Evolutionary conservation across 2,329 filamentous ascomycete species (phyloP), one percentile per base, ranked within the genome.

Genomic region (Alternaria metachromatica): DNA sequence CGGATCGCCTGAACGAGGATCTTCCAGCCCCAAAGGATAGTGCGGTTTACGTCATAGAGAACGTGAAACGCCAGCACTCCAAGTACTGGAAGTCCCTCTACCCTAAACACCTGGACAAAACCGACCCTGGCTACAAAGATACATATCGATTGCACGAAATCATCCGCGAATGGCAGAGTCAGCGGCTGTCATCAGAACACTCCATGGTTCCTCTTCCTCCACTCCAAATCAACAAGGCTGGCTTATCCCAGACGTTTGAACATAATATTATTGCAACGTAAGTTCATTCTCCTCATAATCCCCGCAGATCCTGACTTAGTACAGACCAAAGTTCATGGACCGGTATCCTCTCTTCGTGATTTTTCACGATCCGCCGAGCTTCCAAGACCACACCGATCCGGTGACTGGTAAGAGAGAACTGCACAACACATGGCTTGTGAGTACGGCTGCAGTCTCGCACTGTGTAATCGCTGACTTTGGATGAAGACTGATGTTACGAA

Each of bases 11-110:
- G 13, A 78, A 79, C 53, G 72, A 77, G 43, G 78, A 82, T 8
- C 81, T 82, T 2, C 74, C 80, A 7, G 82, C 87, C 2, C 86
- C 86, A 0, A 78, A 81, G 9, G 77, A 80, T 44, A 74, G 68
- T 58, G 88, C 85, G n/a, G 82, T 89, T 3, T 81, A 84, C 30
- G 86, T 86, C 3, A 83, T 90, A 3, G 81, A 87, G 58, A 80
- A 84, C 25, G 89, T 91, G 7, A 84, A 87, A 63, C 82, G 82
- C 49, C 82, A 86, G 48, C 89, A 91, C 69, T 87, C 87, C 18
- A 83, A 80, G 21, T 96, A 92, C 78, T 99, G 96, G 96, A 88
- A 92, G 65, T 97, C 92, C 80, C 90, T 98, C 85, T 89, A 92
- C 64, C 90, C 92, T 3, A 89, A 88, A 74, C 82, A 84, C 67